Percentiles rank a stretch among this genome's conserved stretches.
These are phyloP conservation scores for Thuidium tamariscinum DNA, from an alignment of 225 moss, liverwort and hornwort genomes.

Conservation along the genomic window DNA sequence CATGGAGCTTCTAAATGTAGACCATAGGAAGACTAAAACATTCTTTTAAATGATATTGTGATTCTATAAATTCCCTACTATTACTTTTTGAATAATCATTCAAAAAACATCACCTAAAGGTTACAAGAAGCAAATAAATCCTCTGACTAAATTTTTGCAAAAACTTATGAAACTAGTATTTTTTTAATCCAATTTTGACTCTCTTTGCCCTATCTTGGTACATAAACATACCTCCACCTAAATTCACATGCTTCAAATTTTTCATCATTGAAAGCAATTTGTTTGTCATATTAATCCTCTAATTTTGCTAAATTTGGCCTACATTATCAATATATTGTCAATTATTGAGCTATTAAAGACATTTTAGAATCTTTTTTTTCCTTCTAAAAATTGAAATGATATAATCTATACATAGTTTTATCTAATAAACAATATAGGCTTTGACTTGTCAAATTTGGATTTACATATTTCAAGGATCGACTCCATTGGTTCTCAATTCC, in stretches of 20 bases:
- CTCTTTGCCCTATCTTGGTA: not conserved
- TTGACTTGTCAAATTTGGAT: not conserved
- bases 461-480: not conserved
- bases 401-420: no score
- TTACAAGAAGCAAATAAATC: not conserved
- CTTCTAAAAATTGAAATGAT: no score
- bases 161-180: not conserved
- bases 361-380: rapidly evolving
- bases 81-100: not conserved
- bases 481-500: rapidly evolving
- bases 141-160: not conserved
- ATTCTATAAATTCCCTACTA: not conserved
- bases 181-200: not conserved
- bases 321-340: not conserved
- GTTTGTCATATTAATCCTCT: not conserved
- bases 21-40: not conserved
- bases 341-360: not conserved
- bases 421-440: not conserved
- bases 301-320: not conserved
- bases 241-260: not conserved
- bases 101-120: not conserved
- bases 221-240: not conserved
- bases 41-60: not conserved
- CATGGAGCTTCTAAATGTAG: not conserved
- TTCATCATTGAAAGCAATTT: not conserved